phyloP scores from a whole-genome alignment of 73 alveolate genomes.

The Symbiodinium natans region DNA sequence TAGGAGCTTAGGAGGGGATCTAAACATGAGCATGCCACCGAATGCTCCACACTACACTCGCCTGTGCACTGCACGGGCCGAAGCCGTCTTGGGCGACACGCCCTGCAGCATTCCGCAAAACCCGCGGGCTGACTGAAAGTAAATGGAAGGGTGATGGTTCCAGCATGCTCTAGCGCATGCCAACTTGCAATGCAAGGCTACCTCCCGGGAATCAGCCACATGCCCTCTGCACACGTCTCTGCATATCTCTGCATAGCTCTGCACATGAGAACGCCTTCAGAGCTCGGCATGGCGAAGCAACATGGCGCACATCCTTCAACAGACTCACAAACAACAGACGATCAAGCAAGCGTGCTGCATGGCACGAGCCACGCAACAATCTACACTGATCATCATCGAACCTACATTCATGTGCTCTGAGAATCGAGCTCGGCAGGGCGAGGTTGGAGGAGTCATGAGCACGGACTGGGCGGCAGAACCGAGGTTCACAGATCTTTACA shows the following conservation, averaged over 20 bases:
- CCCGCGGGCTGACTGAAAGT: too few species aligned
- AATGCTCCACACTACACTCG: not conserved
- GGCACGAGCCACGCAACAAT: too few species aligned
- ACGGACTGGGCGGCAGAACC: slow-evolving; percentile 2
- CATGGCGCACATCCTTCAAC: slow-evolving; percentile 15
- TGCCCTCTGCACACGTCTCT: too few species aligned
- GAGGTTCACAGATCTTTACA: not conserved
- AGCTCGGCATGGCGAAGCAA: slow-evolving; percentile 22
- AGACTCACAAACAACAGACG: too few species aligned
- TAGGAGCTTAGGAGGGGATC: not conserved
- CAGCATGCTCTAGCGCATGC: too few species aligned
- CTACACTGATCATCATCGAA: too few species aligned
- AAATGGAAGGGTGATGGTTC: too few species aligned
- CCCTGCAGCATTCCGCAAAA: not conserved
- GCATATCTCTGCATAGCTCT: too few species aligned
- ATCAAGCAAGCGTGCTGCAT: too few species aligned
- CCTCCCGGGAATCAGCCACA: too few species aligned
- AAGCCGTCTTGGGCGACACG: slow-evolving; percentile 8
- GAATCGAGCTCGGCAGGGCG: slow-evolving; percentile 17
- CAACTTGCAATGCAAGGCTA: too few species aligned
- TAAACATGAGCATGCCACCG: not conserved
- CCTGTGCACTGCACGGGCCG: slow-evolving; percentile 75
- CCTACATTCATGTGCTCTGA: not conserved
- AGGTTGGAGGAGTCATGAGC: slow-evolving; percentile 63
- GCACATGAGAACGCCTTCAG: not conserved